These are phyloP conservation scores for Prorocentrum cordatum DNA, from an alignment of 169 alveolate genomes.

Conservation along the genomic window DNA sequence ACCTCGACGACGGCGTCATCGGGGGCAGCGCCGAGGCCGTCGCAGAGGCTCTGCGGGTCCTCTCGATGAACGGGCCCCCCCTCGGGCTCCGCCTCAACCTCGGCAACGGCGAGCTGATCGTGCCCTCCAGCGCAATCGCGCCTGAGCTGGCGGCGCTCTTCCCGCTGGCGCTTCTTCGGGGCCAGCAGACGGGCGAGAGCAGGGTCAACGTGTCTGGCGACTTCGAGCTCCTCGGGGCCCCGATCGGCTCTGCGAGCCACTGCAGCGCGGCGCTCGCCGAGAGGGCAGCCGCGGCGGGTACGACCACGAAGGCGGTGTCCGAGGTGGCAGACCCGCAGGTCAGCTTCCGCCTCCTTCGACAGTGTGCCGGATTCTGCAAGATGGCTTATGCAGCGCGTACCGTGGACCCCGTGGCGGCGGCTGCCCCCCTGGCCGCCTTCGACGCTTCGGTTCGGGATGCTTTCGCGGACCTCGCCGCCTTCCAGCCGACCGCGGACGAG, in stretches of 20 bases:
- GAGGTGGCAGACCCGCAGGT: background rate
- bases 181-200: background rate
- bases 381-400: background rate
- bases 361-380: background rate
- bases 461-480: background rate
- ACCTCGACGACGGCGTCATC: too few species aligned
- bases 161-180: background rate
- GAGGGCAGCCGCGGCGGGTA: background rate
- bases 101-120: background rate
- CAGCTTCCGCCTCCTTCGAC: background rate
- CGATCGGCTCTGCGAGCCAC: background rate
- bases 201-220: background rate
- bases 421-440: background rate
- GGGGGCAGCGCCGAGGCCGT: too few species aligned
- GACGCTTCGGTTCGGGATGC: background rate
- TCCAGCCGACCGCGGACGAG: background rate
- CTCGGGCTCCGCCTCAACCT: too few species aligned
- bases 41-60: too few species aligned
- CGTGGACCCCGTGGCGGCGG: background rate
- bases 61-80: too few species aligned
- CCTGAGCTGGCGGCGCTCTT: background rate
- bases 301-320: background rate
- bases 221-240: background rate
- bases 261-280: background rate
- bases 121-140: background rate